These are phyloP conservation scores for Xylaria sp. DNA, from an alignment of 2,329 filamentous ascomycete genomes.

Conservation along the genomic window DNA sequence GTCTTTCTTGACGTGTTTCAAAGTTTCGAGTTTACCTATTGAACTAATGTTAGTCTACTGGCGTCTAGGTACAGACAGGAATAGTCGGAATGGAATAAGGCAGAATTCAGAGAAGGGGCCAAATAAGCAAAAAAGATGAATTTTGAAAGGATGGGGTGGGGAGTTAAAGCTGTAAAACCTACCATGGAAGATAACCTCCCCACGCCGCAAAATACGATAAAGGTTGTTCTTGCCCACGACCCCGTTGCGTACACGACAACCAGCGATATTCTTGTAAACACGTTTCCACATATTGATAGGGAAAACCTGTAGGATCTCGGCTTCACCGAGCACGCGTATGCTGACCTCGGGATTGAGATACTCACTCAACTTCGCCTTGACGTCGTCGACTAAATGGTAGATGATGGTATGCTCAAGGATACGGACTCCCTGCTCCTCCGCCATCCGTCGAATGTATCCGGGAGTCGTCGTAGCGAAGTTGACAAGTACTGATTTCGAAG, in stretches of 20 bases:
- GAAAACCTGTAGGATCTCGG: conserved; percentile 85
- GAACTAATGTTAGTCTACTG: background rate
- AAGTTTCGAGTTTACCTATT: conserved; percentile 78
- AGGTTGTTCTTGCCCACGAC: conserved; percentile 70
- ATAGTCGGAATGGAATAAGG: background rate
- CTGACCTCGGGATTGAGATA: conserved; percentile 74
- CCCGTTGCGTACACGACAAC: conserved; percentile 88
- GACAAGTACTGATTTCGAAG: conserved; percentile 79
- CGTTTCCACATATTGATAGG: conserved; percentile 82
- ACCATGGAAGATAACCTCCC: conserved; percentile 84
- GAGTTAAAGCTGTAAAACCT: conserved; percentile 53
- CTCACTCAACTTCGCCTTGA: conserved; percentile 74
- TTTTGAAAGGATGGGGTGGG: conserved; percentile 7
- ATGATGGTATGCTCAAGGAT: conserved; percentile 90
- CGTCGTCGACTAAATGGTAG: conserved; percentile 80
- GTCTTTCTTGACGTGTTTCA: conserved; percentile 95
- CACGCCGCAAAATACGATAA: conserved; percentile 77
- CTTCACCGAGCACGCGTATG: conserved; percentile 83
- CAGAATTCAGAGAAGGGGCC: no score
- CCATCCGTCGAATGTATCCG: conserved; percentile 73
- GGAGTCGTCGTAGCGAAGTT: conserved; percentile 85
- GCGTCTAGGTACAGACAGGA: background rate
- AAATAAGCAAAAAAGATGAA: background rate
- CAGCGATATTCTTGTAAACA: conserved; percentile 80
- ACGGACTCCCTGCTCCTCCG: conserved; percentile 75